These are phyloP conservation scores for Macadamia integrifolia DNA, from an alignment of 164 flowering plant species.

Conservation along the genomic window DNA sequence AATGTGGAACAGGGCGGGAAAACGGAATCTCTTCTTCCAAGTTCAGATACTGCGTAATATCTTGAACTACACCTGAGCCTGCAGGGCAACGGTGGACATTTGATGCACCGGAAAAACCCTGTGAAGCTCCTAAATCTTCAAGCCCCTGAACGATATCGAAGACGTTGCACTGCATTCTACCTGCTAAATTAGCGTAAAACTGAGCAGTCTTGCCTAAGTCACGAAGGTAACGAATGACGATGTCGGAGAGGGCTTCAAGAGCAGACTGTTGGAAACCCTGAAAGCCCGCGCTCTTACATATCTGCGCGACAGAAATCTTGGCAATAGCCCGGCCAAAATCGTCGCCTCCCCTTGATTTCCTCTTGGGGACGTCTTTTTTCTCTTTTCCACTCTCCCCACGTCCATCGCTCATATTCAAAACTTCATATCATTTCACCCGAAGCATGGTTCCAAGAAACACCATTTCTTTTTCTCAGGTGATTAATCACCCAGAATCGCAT, in stretches of 20 bases:
- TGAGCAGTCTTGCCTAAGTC: slow-evolving; percentile 51
- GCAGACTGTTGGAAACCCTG: slow-evolving; percentile 69
- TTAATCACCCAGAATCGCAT: no score
- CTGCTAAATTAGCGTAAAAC: slow-evolving; percentile 47
- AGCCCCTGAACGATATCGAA: slow-evolving; percentile 72
- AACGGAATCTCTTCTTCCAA: slow-evolving; percentile 65
- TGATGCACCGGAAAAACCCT: slow-evolving; percentile 72
- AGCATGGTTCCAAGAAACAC: slow-evolving; percentile 6
- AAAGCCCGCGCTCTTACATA: slow-evolving; percentile 70
- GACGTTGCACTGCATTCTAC: slow-evolving; percentile 59
- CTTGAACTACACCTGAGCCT: slow-evolving; percentile 46
- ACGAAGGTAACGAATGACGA: slow-evolving; percentile 46
- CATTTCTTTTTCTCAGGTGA: neutral
- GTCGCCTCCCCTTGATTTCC: slow-evolving; percentile 22
- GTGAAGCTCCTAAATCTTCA: slow-evolving; percentile 48
- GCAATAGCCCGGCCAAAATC: slow-evolving; percentile 55
- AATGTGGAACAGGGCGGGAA: slow-evolving; percentile 59
- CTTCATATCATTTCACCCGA: slow-evolving; percentile 39
- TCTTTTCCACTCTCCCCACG: slow-evolving; percentile 50
- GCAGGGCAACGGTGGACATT: slow-evolving; percentile 43
- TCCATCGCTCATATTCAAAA: slow-evolving; percentile 79
- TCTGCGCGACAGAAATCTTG: slow-evolving; percentile 65
- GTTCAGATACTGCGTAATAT: slow-evolving; percentile 37
- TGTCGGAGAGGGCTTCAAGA: slow-evolving; percentile 51
- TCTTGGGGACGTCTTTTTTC: slow-evolving; percentile 8